Base-by-base conservation (phyloP, 2,329 filamentous ascomycete species). In the Fonsecaea nubica region DNA sequence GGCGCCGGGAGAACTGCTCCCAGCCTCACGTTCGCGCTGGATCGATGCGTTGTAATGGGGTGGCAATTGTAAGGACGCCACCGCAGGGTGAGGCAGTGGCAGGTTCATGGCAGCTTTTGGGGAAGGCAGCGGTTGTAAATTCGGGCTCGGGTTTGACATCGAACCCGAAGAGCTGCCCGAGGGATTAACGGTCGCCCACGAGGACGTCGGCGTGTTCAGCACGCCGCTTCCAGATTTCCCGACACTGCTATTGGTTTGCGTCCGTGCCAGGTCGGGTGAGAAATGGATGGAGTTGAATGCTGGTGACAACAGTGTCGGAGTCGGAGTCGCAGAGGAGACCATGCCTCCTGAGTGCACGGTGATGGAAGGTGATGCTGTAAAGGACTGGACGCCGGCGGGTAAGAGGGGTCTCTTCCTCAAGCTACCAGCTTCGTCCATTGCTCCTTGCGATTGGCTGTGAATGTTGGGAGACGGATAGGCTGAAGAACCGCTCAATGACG, bases 21-120 rank as follows among this genome's bases (percentile, higher is more conserved):
- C 38, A 13, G 48, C 38, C 7, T 66, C 61, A 48, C 66, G 79
- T 75, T 3, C 81, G 72, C 78, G 35, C 83, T 79, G 66, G 83
- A 79, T 38, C 79, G 36, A 50, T 2, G 77, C 52, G 72, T 74
- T 65, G 75, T 32, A 76, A 74, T 73, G 54, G 76, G 74, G 1
- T 75, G 72, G 13, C 72, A 73, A 32, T 40, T 62, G 69, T 68
- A 25, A 53, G 21, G 38, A 13, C 3, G 59, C 72, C 60, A 61
- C 66, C 15, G 59, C 56, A 15, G 66, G 36, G 25, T 62, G 68
- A 53, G 67, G 74, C 18, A 75, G 71, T 56, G 69, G 71, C 10
- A 68, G 63, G 53, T 71, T 66, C n/a, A 74, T 67, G n/a, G 76
- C 75, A 21, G 72, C 68, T 54, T 59, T 67, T 18, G 68, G 66